These are phyloP conservation scores for Chlamydomonas sphaeroides DNA, from an alignment of 139 green algal genomes.

Conservation along the genomic window DNA sequence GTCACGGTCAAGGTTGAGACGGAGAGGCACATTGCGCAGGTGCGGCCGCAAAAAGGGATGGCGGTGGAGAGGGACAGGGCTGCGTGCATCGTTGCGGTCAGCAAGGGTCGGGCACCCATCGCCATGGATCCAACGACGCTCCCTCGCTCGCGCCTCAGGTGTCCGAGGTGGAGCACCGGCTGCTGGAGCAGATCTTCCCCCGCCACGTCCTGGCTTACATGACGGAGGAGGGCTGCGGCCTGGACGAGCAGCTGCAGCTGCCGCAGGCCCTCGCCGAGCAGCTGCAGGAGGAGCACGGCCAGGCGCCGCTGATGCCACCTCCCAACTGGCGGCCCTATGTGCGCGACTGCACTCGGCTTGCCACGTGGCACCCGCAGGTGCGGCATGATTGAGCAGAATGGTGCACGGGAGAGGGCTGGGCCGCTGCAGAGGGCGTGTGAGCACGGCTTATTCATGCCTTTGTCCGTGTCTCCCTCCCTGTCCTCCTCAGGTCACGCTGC, in stretches of 20 bases:
- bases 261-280: no score
- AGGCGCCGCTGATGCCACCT: no score
- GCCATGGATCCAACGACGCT: neutral
- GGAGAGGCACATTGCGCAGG: neutral
- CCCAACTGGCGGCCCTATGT: neutral
- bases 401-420: neutral
- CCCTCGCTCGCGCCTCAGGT: neutral
- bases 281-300: no score
- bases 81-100: no score
- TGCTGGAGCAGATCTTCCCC: neutral
- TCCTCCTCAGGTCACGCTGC: conserved; percentile 1
- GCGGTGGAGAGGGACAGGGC: no score
- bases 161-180: neutral
- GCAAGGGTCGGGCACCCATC: no score
- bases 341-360: conserved; percentile 14
- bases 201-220: neutral
- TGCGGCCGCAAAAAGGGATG: neutral
- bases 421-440: neutral
- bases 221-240: neutral
- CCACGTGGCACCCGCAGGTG: conserved; percentile 26
- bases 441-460: neutral
- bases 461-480: neutral
- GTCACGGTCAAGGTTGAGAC: neutral
- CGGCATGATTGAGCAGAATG: neutral
- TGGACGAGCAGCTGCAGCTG: no score